These are phyloP conservation scores for Yarrowia sp. DNA, from an alignment of 805 yeast genomes.

Conservation along the genomic window DNA sequence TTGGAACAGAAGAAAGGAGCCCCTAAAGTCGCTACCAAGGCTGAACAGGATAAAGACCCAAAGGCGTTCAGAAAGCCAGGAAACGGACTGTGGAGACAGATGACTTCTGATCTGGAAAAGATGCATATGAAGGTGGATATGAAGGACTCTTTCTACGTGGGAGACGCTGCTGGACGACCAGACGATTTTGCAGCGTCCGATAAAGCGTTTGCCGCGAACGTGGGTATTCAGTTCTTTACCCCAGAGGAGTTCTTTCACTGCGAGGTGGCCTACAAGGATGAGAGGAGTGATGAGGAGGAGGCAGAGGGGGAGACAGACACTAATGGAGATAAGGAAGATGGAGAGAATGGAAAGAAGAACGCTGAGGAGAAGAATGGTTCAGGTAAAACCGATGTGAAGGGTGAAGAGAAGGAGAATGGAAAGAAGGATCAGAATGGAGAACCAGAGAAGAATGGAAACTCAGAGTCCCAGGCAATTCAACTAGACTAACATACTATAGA, in stretches of 20 bases:
- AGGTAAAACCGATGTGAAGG: background rate
- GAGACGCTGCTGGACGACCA: slow-evolving; percentile 93
- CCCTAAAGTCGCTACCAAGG: slow-evolving; percentile 43
- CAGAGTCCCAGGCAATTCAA: background rate
- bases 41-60: slow-evolving; percentile 34
- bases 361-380: background rate
- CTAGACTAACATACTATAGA: slow-evolving; percentile 13
- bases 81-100: slow-evolving; percentile 75
- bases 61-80: slow-evolving; percentile 67
- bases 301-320: background rate
- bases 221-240: slow-evolving; percentile 61
- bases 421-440: background rate
- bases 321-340: background rate
- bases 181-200: slow-evolving; percentile 85
- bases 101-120: slow-evolving; percentile 53
- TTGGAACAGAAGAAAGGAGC: slow-evolving; percentile 52
- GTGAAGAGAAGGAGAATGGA: background rate
- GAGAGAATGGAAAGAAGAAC: too few species aligned
- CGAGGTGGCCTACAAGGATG: background rate
- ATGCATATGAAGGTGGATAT: slow-evolving; percentile 51
- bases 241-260: slow-evolving; percentile 74
- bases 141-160: slow-evolving; percentile 70
- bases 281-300: background rate
- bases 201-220: slow-evolving; percentile 65
- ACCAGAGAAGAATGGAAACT: background rate